Evolutionary conservation across 345 rosid species (phyloP).

Genomic region (Atalantia buxifolia): DNA sequence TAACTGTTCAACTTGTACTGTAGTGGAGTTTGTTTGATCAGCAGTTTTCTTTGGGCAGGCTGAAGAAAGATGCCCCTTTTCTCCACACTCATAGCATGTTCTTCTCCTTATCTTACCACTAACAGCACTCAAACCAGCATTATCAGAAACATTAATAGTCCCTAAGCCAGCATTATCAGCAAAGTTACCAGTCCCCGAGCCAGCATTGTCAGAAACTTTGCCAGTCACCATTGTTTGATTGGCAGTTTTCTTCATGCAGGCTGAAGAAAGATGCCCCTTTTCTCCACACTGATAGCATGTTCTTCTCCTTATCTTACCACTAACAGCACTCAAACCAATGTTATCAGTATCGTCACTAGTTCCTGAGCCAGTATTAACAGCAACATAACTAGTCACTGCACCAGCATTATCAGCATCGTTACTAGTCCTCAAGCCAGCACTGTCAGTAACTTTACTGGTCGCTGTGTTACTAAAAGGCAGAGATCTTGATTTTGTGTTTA

Average conservation of each 20-base stretch:
- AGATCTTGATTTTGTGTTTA: slow-evolving; percentile 17
- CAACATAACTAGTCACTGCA: neutral
- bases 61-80: slow-evolving; percentile 75
- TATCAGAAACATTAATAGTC: neutral
- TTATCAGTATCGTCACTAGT: slow-evolving; percentile 16
- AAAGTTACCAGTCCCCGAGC: neutral
- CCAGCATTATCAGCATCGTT: neutral
- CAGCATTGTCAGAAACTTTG: neutral
- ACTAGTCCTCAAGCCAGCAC: neutral
- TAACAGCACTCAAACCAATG: slow-evolving; percentile 15
- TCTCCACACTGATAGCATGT: slow-evolving; percentile 76
- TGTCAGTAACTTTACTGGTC: neutral
- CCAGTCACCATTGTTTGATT: slow-evolving; percentile 12
- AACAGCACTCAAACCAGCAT: slow-evolving; percentile 9
- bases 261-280: slow-evolving; percentile 76
- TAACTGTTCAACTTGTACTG: neutral
- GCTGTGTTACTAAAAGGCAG: neutral
- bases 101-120: slow-evolving; percentile 74
- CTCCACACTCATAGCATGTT: slow-evolving; percentile 73
- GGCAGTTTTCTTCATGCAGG: slow-evolving; percentile 55
- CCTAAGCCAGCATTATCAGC: neutral
- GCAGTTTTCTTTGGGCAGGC: slow-evolving; percentile 60
- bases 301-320: slow-evolving; percentile 71
- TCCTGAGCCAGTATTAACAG: neutral
- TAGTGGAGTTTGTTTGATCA: slow-evolving; percentile 21